Base-by-base conservation (phyloP, 1,284 basidiomycete genomes). In the Ustilago cynodontis region DNA sequence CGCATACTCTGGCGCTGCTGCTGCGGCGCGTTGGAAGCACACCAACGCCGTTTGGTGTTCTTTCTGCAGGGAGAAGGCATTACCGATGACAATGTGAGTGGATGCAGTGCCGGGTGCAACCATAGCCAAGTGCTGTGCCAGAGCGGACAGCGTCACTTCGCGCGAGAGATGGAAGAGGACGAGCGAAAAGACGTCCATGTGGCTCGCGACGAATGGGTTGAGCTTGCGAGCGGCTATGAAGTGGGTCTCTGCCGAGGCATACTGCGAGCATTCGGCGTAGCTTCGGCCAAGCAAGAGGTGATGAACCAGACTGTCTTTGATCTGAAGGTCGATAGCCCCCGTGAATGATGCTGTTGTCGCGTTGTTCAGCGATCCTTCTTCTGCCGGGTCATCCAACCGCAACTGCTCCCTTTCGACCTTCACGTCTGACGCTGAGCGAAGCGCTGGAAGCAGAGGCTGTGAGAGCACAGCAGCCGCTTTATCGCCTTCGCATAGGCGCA, bases 111-210 rank as follows among this genome's bases (percentile, higher is more conserved):
- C 61, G 0, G 78, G 69, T 22, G 84, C 79, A 5, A 84, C 57
- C 56, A 75, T 59, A 13, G 67, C 39, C 45, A 85, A 65, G 22
- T 80, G 77, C 65, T 83, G 82, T 4, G 82, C 83, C 6, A 86
- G 72, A 1, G 75, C 72, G 16, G 82, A 79, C 2, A 86, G 77
- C 45, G 68, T 71, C 39, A 82, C 82, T 50, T 86, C 83, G 62
- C 84, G 79, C n/a, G 83, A 79, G 31, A 86, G 77, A 55, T 86
- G 84, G 65, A 81, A 86, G 28, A 85, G 82, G n/a, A 82, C 79
- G 16, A 84, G 75, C 14, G 81, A 82, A 64, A 69, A 85, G 52
- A 85, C 74, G 66, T 85, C 83, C 82, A 84, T 84, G 65, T 81
- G 80, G 18, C 69, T 50, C 2, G 73, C 59, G 13, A 77, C 52